A percentile compares a stretch with the other conserved stretches of the same genome.
phyloP scores from a whole-genome alignment of 2,329 filamentous ascomycete genomes.

The Ambrosiella xylebori region DNA sequence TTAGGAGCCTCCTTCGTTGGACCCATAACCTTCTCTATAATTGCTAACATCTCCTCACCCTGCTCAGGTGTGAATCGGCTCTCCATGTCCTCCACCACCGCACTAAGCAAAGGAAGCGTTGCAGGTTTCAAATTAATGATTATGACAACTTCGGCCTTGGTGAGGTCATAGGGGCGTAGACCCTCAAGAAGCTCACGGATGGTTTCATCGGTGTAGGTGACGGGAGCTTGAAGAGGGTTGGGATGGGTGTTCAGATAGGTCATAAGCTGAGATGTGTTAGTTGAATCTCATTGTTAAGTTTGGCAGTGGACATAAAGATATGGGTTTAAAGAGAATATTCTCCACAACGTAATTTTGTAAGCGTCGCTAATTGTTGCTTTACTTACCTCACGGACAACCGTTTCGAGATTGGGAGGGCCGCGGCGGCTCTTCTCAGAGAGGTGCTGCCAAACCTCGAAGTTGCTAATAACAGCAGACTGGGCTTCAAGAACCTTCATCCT shows the following conservation, averaged over 20 bases:
- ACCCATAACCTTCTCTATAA: slow-evolving; percentile 41
- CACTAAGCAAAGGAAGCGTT: slow-evolving; percentile 39
- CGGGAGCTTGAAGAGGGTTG: slow-evolving; percentile 36
- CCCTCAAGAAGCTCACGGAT: slow-evolving; percentile 37
- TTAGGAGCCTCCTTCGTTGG: slow-evolving; percentile 19
- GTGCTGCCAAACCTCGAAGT: slow-evolving; percentile 56
- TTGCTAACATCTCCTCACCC: slow-evolving; percentile 38
- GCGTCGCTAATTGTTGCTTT: background rate
- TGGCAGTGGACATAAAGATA: background rate
- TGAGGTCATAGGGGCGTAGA: slow-evolving; percentile 40
- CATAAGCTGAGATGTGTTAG: slow-evolving; percentile 30
- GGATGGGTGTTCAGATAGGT: slow-evolving; percentile 40
- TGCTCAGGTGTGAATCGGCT: slow-evolving; percentile 41
- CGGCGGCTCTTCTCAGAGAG: slow-evolving; percentile 36
- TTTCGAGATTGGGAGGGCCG: slow-evolving; percentile 40
- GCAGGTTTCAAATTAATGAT: slow-evolving; percentile 48
- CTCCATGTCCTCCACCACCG: slow-evolving; percentile 48
- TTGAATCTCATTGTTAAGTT: background rate
- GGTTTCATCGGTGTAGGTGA: slow-evolving; percentile 34
- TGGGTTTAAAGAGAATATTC: background rate
- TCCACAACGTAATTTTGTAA: background rate
- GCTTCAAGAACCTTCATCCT: slow-evolving; percentile 54
- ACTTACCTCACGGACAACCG: slow-evolving; percentile 46
- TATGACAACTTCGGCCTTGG: slow-evolving; percentile 53
- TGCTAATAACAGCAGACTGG: slow-evolving; percentile 52